Base-by-base conservation (phyloP, 306 rosid genomes). In the Dalbergia cultrata region DNA sequence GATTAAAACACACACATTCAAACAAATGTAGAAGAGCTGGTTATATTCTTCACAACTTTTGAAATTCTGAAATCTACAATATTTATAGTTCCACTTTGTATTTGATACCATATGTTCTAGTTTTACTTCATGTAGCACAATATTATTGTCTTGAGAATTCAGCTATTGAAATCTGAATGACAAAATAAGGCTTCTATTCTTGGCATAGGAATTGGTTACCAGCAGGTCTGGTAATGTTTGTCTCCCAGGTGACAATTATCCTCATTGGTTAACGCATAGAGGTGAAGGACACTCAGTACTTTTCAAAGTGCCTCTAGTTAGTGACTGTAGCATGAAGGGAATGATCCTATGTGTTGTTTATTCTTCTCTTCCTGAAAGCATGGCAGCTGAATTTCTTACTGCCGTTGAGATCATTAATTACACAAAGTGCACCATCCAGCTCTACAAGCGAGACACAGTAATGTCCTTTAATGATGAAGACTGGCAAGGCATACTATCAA, bases 311-410 rank as follows among this genome's bases (percentile, higher is more conserved):
- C 84, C 81, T 50, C 17, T 13, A 12, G 69, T 39, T 6, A 58
- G 17, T 33, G 57, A 19, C 13, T 0, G 11, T 13, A 0, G 9
- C 35, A 12, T 79, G 4, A 67, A 74, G 41, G 87, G 81, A 9
- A 83, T 83, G 75, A 2, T 39, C 60, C 21, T 79, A 9, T 74
- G 73, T 70, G 76, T 67, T 26, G 8, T 73, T 45, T 78, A 83
- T 72, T 83, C 45, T 14, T 72, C 76, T 45, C 14, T 7, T 1
- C 39, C 50, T 8, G 67, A 37, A 70, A 73, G 10, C 53, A 17
- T 1, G 1, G 65, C 16, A 9, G 22, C 12, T 26, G 80, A 49
- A 26, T 78, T n/a, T 74, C 78, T 53, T 19, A 13, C 12, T 31
- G 8, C 44, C 57, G 61, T 74, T 0, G 10, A 44, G 58, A 57